Conservation (phyloP, 2,329 filamentous ascomycete genomes). For the Ophiostoma quercus region DNA sequence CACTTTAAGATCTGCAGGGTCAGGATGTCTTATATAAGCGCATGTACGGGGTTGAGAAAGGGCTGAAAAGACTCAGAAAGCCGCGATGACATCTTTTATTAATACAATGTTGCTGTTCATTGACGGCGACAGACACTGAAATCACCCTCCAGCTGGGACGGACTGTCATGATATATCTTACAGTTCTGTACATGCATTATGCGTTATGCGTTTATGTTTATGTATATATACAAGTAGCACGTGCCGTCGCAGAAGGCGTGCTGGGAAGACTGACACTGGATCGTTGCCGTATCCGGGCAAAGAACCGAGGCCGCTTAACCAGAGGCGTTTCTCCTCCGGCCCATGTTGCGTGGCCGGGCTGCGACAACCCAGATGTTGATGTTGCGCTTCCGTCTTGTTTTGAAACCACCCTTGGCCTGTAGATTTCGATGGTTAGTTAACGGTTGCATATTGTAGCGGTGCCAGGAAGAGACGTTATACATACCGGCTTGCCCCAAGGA, state of each 20-base stretch:
- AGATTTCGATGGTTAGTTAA: constrained; percentile 31
- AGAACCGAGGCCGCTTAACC: constrained; percentile 10
- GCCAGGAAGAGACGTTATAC: constrained; percentile 36
- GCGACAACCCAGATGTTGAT: constrained; percentile 87
- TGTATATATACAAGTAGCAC: constrained; percentile 4
- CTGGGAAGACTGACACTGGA: not conserved
- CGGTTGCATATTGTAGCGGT: not conserved
- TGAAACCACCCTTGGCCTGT: constrained; percentile 78
- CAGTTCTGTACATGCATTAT: constrained; percentile 1
- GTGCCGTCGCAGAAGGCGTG: not conserved
- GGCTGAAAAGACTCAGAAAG: no score
- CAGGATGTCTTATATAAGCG: not conserved
- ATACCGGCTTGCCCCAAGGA: constrained; percentile 92
- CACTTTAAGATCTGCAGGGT: not conserved
- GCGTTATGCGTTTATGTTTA: constrained; percentile 2
- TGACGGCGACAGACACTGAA: not conserved
- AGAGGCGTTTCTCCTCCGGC: constrained; percentile 63
- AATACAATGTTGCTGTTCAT: not conserved
- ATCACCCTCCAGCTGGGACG: not conserved
- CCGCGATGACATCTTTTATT: no score
- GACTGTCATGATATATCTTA: not conserved
- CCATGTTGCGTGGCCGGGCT: constrained; percentile 79
- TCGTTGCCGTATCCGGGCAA: not conserved
- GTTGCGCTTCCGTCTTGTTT: constrained; percentile 84
- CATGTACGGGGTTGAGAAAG: not conserved